These are phyloP conservation scores for Nissolia schottii DNA, from an alignment of 306 rosid genomes.

Conservation along the genomic window DNA sequence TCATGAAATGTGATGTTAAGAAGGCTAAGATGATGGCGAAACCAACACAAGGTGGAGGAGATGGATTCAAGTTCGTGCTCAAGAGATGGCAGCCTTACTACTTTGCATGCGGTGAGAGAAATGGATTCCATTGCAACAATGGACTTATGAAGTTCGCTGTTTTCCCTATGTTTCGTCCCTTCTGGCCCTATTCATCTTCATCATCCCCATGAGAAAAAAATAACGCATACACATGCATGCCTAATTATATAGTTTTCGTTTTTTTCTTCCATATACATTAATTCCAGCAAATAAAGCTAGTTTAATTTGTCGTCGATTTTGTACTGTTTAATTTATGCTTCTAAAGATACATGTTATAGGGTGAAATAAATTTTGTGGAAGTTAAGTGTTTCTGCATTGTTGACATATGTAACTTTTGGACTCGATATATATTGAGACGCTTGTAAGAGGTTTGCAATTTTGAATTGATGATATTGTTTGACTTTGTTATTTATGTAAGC, in stretches of 20 bases:
- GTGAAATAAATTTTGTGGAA: neutral
- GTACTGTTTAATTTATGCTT: neutral
- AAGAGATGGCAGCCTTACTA: conserved; percentile 52
- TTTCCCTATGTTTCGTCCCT: conserved; percentile 42
- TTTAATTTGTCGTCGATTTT: neutral
- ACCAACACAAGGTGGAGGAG: conserved; percentile 44
- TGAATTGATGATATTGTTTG: neutral
- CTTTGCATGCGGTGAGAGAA: conserved; percentile 57
- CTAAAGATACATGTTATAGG: neutral
- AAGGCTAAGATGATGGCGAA: conserved; percentile 37
- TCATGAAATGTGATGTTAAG: conserved; percentile 46
- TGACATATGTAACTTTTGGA: neutral
- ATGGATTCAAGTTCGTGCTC: conserved; percentile 54
- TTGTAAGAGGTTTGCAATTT: neutral
- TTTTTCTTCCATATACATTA: neutral
- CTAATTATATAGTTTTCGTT: neutral
- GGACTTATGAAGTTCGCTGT: conserved; percentile 68
- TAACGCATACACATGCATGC: no score
- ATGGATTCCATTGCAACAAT: conserved; percentile 54
- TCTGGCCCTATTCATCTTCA: no score
- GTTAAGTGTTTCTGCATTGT: neutral
- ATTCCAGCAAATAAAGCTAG: neutral
- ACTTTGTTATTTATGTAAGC: neutral
- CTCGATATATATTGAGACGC: neutral
- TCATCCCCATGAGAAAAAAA: conserved; percentile 17